These are phyloP conservation scores for Oryza nivara DNA, from an alignment of 176 grass and related monocot species.

Conservation along the genomic window DNA sequence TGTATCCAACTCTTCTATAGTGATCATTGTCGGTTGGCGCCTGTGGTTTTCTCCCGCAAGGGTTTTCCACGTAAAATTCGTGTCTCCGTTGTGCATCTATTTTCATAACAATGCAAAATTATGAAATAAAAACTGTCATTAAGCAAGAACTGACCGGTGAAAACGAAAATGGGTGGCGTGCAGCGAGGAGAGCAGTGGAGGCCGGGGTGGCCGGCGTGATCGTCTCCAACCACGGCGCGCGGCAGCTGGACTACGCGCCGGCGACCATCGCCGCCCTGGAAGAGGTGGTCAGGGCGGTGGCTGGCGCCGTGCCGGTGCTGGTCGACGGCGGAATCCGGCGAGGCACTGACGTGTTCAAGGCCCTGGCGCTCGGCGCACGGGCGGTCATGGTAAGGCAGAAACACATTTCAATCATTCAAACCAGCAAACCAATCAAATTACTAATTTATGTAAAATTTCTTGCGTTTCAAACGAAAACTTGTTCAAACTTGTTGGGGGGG, in stretches of 20 bases:
- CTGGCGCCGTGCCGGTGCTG: slow-evolving; percentile 68
- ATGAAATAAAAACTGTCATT: too few species aligned
- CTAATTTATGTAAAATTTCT: neutral
- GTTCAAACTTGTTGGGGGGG: too few species aligned
- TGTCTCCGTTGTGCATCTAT: too few species aligned
- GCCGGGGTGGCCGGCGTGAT: slow-evolving; percentile 62
- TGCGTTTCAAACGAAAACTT: neutral
- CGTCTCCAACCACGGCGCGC: slow-evolving; percentile 85
- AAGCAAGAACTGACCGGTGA: neutral
- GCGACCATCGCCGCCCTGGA: slow-evolving; percentile 78
- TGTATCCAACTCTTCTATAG: too few species aligned
- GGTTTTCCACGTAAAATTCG: too few species aligned
- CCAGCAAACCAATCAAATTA: neutral
- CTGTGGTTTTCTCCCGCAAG: too few species aligned
- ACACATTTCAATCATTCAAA: neutral
- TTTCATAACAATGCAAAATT: too few species aligned
- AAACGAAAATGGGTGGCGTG: neutral
- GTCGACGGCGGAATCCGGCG: slow-evolving; percentile 84
- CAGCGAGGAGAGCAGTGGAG: slow-evolving; percentile 79
- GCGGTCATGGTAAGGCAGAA: slow-evolving; percentile 57
- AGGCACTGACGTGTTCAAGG: slow-evolving; percentile 83
- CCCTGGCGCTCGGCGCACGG: slow-evolving; percentile 75
- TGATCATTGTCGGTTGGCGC: too few species aligned
- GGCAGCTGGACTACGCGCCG: slow-evolving; percentile 82
- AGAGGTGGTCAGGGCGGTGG: slow-evolving; percentile 83